Percentiles rank a stretch among this genome's conserved stretches.
Evolutionary conservation across 2,329 filamentous ascomycete genomes (phyloP).

Genomic region (Clathrospora elynae): DNA sequence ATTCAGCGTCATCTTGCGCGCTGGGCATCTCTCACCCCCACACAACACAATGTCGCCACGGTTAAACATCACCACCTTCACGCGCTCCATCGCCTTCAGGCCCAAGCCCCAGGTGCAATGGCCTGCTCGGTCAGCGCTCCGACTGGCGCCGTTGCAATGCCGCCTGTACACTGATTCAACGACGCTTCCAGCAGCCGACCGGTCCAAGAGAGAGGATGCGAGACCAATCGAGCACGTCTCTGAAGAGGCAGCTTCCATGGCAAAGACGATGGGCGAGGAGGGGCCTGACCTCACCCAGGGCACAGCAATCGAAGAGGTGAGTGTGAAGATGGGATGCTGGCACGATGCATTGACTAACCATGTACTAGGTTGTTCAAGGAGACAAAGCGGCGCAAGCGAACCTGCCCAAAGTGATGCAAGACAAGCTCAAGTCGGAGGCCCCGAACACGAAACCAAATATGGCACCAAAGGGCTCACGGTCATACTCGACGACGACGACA

Average conservation of each 20-base stretch:
- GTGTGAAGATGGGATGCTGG: constrained; percentile 1
- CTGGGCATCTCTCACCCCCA: constrained; percentile 17
- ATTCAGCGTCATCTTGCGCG: constrained; percentile 27
- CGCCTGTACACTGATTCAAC: constrained; percentile 42
- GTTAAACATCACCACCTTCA: constrained; percentile 40
- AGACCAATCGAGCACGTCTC: constrained; percentile 63
- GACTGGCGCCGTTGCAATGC: constrained; percentile 33
- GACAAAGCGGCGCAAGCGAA: constrained; percentile 66
- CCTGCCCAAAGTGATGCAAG: constrained; percentile 69
- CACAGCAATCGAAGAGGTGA: constrained; percentile 69
- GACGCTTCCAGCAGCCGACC: constrained; percentile 37
- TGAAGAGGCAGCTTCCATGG: constrained; percentile 67
- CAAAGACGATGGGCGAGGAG: constrained; percentile 61
- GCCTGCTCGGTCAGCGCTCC: constrained; percentile 28
- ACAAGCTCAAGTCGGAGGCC: constrained; percentile 59
- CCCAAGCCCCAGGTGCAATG: constrained; percentile 39
- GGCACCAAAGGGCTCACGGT: constrained; percentile 54
- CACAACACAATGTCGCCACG: constrained; percentile 46
- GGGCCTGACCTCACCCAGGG: constrained; percentile 68
- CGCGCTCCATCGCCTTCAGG: constrained; percentile 42
- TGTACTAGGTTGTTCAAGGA: constrained; percentile 63
- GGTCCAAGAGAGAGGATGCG: constrained; percentile 38
- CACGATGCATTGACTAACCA: constrained; percentile 16
- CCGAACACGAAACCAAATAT: constrained; percentile 40
- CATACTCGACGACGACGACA: constrained; percentile 60